These are phyloP conservation scores for Endocalyx cinctus DNA, from an alignment of 2,329 filamentous ascomycete species.

Conservation along the genomic window DNA sequence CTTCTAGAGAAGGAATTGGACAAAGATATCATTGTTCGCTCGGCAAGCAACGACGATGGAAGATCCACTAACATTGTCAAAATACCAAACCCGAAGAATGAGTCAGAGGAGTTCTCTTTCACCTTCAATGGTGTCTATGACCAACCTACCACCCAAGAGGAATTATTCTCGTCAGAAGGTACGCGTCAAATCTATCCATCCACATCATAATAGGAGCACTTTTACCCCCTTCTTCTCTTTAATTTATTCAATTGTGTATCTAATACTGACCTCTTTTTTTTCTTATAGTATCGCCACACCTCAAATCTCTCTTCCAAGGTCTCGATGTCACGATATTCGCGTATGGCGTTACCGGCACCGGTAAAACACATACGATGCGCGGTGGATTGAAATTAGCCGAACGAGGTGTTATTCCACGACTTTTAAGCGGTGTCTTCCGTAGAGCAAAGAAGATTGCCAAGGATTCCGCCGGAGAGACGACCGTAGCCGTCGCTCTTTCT, in stretches of 20 bases:
- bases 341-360: slow-evolving; percentile 88
- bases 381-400: slow-evolving; percentile 83
- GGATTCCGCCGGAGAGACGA: slow-evolving; percentile 66
- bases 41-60: slow-evolving; percentile 57
- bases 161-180: slow-evolving; percentile 88
- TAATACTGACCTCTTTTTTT: slow-evolving; percentile 6
- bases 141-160: slow-evolving; percentile 72
- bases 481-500: slow-evolving; percentile 70
- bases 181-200: too few relatives aligned
- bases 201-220: too few relatives aligned
- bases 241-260: too few relatives aligned
- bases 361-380: slow-evolving; percentile 95
- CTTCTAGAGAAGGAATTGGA: slow-evolving; percentile 81
- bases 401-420: slow-evolving; percentile 78
- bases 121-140: slow-evolving; percentile 93
- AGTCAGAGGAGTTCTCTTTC: slow-evolving; percentile 85
- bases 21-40: slow-evolving; percentile 77
- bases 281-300: slow-evolving; percentile 70
- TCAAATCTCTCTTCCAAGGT: slow-evolving; percentile 88
- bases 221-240: too few relatives aligned
- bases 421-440: slow-evolving; percentile 82
- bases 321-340: slow-evolving; percentile 87
- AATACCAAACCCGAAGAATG: slow-evolving; percentile 93
- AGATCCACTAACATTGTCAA: slow-evolving; percentile 67
- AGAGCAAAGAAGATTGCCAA: slow-evolving; percentile 80